Evolutionary conservation across 768 basidiomycete genomes (phyloP), one percentile per base, ranked within the genome.

Genomic region (Rhizopogon sp.): DNA sequence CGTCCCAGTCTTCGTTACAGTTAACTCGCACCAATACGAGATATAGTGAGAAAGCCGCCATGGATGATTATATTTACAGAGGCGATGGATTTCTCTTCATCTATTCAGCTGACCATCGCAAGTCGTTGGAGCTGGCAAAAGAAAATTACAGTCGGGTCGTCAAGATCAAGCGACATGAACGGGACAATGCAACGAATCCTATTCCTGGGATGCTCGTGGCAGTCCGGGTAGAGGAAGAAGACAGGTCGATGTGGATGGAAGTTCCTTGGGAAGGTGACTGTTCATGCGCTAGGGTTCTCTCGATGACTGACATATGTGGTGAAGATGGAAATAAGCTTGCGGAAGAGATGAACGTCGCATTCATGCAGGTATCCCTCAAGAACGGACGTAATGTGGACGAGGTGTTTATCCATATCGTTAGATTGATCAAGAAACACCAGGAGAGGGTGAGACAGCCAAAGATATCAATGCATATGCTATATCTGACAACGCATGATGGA

Each of bases 311-410:
- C 20, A 14, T 17, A 49, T 49, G 20, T 4, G 8, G 11, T 37
- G 33, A 8, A 49, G 46, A 49, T 33, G 46, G 46, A 35, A 49
- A 49, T 8, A 37, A 35, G 35, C 20, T 49, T 4, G 33, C 46
- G 2, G 33, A 49, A 20, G 46, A 49, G 20, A 49, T 49, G 46
- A 16, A 16, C 22, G 20, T 49, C 17, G 46, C 46, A 0, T 49
- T 49, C 33, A 49, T 49, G 33, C 33, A 49, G 33, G 46, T 49
- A 35, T 49, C 46, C 13, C 46, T 49, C 20, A 49, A 49, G 46
- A 49, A 49, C 13, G 46, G 46, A 22, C 46, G 33, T 7, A 37
- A 49, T 35, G 46, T 49, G 33, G 33, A 49, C 2, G 46, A 35
- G 20, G 46, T 16, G 8, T 49, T 49, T 49, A 22, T 49, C 13